Percentiles rank a stretch among this genome's conserved stretches.
These are phyloP conservation scores for Fusarium caatingaense DNA, from an alignment of 2,329 filamentous ascomycete genomes.

Conservation along the genomic window DNA sequence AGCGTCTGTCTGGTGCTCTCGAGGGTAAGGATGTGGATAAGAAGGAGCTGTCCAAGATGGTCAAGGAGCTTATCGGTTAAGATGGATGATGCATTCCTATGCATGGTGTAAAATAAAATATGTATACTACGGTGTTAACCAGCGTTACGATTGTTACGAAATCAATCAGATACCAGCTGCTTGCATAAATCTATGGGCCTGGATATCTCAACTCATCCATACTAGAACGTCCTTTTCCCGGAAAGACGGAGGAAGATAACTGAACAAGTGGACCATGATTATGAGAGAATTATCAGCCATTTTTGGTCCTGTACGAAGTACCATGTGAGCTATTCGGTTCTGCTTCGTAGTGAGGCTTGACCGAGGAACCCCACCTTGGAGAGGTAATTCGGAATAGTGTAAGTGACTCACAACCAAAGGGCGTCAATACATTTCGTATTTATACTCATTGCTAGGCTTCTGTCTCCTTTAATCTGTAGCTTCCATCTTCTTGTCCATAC, in stretches of 20 bases:
- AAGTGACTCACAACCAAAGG: slow-evolving; percentile 22
- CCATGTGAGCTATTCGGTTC: background rate
- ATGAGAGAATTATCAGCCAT: background rate
- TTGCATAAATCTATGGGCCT: slow-evolving; percentile 10
- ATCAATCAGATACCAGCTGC: slow-evolving; percentile 19
- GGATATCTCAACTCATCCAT: background rate
- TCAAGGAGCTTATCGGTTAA: slow-evolving; percentile 62
- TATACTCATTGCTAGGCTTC: background rate
- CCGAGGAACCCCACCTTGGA: background rate
- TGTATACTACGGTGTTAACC: slow-evolving; percentile 39
- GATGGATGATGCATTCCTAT: background rate
- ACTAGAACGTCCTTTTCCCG: too few relatives aligned
- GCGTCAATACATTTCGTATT: background rate
- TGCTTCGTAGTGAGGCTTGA: background rate
- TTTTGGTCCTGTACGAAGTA: background rate
- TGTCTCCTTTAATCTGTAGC: background rate
- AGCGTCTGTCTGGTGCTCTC: slow-evolving; percentile 65
- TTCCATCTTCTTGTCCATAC: background rate
- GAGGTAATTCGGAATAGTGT: slow-evolving; percentile 13
- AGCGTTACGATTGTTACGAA: slow-evolving; percentile 8
- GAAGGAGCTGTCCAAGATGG: slow-evolving; percentile 68
- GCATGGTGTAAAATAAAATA: slow-evolving; percentile 40
- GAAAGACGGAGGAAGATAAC: background rate
- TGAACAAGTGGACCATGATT: too few relatives aligned
- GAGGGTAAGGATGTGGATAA: slow-evolving; percentile 74